Conservation (phyloP, 306 rosid species). For the Argentina anserina region DNA sequence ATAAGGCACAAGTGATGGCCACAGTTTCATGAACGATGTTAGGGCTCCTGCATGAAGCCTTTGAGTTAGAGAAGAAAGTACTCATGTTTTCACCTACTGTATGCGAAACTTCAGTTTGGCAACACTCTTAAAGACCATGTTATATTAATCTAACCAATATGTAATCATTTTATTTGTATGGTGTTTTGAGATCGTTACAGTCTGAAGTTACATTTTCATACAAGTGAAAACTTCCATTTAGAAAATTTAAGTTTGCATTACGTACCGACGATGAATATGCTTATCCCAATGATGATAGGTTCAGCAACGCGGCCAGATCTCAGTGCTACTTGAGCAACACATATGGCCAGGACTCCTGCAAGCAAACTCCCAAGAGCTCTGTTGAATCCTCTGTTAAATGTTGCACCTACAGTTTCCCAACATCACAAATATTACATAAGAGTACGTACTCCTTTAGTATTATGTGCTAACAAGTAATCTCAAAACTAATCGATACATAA, state of each 20-base stretch:
- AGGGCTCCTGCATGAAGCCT: constrained; percentile 35
- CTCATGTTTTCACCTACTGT: not conserved
- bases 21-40: constrained; percentile 59
- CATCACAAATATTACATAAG: not conserved
- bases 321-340: constrained; percentile 48
- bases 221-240: not conserved
- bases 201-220: not conserved
- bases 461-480: not conserved
- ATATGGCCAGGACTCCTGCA: constrained; percentile 60
- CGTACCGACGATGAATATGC: constrained; percentile 65
- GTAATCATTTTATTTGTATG: no score
- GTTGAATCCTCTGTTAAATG: constrained; percentile 67
- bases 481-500: not conserved
- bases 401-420: constrained; percentile 46
- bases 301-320: constrained; percentile 42
- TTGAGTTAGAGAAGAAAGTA: not conserved
- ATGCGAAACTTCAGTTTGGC: not conserved
- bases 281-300: constrained; percentile 58
- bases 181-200: no score
- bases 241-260: not conserved
- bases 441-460: not conserved
- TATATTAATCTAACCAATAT: no score
- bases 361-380: constrained; percentile 66
- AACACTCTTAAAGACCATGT: not conserved
- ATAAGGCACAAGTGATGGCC: constrained; percentile 54